Evolutionary conservation across 495 filamentous ascomycete genomes (phyloP).

Genomic region (Daldinia decipiens): DNA sequence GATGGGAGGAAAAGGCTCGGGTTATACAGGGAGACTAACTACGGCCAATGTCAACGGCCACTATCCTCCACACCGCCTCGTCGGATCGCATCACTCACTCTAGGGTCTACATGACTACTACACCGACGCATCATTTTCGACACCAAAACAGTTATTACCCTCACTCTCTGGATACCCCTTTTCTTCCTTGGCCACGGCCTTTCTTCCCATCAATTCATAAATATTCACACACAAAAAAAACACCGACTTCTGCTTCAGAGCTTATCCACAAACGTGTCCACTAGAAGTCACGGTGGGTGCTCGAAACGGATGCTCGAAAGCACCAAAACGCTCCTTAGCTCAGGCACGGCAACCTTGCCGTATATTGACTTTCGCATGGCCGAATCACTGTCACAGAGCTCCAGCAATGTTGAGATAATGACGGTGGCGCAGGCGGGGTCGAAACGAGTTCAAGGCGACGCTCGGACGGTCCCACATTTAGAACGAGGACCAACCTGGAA

Average conservation of each 20-base stretch:
- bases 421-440: background rate
- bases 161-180: conserved; percentile 7
- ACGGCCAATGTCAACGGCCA: background rate
- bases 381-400: background rate
- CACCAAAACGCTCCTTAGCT: background rate
- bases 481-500: background rate
- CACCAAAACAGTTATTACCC: background rate
- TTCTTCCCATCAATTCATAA: background rate
- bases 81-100: background rate
- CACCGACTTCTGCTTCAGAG: background rate
- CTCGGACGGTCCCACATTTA: background rate
- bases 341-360: background rate
- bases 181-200: conserved; percentile 1
- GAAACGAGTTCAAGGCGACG: conserved; percentile 2
- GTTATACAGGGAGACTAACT: conserved; percentile 2
- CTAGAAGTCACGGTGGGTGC: background rate
- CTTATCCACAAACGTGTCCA: background rate
- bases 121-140: background rate
- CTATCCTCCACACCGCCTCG: conserved; percentile 3
- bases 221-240: background rate
- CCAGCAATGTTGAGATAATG: conserved; percentile 6
- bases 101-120: background rate
- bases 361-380: background rate
- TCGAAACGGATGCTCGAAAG: background rate
- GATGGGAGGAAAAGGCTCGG: conserved; percentile 3